These are phyloP conservation scores for Mortierella claussenii DNA, from an alignment of 192 early-diverging fungal genomes.

Conservation along the genomic window DNA sequence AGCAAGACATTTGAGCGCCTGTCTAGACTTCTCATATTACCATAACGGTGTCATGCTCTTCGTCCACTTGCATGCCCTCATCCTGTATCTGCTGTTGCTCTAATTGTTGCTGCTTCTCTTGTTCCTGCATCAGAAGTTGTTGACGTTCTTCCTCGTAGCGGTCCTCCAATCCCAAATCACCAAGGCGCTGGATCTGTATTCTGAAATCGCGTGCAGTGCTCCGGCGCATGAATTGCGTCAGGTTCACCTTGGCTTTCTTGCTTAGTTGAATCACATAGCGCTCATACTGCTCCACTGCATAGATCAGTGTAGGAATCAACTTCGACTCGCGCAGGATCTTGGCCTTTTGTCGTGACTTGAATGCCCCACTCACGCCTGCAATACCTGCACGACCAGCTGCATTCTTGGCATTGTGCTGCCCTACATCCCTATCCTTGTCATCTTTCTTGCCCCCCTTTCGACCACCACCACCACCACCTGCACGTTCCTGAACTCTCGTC, in stretches of 20 bases:
- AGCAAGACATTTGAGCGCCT: no score
- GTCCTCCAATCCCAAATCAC: slow-evolving; percentile 53
- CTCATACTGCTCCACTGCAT: slow-evolving; percentile 81
- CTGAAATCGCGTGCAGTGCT: slow-evolving; percentile 84
- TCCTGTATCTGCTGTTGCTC: slow-evolving; percentile 16
- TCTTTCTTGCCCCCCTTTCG: slow-evolving; percentile 18
- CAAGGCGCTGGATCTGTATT: slow-evolving; percentile 65
- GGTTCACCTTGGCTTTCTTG: slow-evolving; percentile 75
- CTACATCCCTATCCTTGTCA: not conserved
- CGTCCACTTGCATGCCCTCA: slow-evolving; percentile 18
- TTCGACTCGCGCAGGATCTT: slow-evolving; percentile 77
- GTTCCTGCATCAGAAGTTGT: slow-evolving; percentile 13
- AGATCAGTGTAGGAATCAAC: slow-evolving; percentile 78
- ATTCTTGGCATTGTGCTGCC: not conserved
- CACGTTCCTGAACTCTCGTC: slow-evolving; percentile 11
- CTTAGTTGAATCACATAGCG: slow-evolving; percentile 74
- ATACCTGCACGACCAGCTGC: not conserved
- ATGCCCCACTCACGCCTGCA: not conserved
- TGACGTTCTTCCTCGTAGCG: slow-evolving; percentile 49
- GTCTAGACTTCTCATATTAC: not conserved
- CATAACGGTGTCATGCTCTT: slow-evolving; percentile 8
- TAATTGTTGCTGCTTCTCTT: slow-evolving; percentile 11
- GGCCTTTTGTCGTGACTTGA: slow-evolving; percentile 54
- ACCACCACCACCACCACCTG: slow-evolving; percentile 28
- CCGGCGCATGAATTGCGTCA: slow-evolving; percentile 81